A percentile compares a stretch with the other conserved stretches of the same genome.
Evolutionary conservation across 768 basidiomycete species (phyloP).

Genomic region (Erythrobasidium yunnanense): DNA sequence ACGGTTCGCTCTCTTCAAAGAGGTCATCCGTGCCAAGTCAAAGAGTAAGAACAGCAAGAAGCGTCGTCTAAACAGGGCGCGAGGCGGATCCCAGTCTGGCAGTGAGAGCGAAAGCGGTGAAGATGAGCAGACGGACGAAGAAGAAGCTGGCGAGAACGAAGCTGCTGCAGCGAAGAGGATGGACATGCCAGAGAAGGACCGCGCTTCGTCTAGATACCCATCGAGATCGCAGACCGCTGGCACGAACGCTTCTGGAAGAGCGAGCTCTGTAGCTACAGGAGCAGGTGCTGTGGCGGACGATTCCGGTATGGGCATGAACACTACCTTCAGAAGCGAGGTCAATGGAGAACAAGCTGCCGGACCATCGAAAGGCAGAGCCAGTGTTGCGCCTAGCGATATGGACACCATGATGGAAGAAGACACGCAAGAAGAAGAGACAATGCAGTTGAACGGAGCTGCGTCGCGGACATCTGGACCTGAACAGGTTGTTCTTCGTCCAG

Average conservation of each 20-base stretch:
- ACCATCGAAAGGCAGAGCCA: conserved; percentile 5
- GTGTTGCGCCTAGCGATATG: background rate
- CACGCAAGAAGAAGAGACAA: conserved; percentile 22
- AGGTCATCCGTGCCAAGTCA: conserved; percentile 71
- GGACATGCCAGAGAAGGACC: conserved; percentile 24
- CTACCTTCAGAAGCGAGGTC: conserved; percentile 18
- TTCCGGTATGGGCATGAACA: conserved; percentile 23
- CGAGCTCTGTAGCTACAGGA: conserved; percentile 3
- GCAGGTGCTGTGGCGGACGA: conserved; percentile 5
- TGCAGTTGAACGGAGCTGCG: background rate
- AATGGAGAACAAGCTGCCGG: background rate
- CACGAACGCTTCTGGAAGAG: background rate
- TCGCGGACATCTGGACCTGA: background rate
- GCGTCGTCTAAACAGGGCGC: conserved; percentile 61
- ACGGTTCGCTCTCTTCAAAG: conserved; percentile 93
- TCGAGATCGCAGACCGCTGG: background rate
- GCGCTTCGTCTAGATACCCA: background rate
- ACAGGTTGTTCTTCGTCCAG: background rate
- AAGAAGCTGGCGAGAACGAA: conserved; percentile 60
- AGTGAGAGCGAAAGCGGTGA: conserved; percentile 39
- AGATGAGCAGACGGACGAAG: conserved; percentile 52
- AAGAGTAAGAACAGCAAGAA: conserved; percentile 53
- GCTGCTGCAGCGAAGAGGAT: conserved; percentile 40
- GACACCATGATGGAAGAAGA: conserved; percentile 26
- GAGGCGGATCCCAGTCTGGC: conserved; percentile 40